Evolutionary conservation across 1,284 basidiomycete genomes (phyloP), one percentile per base, ranked within the genome.

Genomic region (Cutaneotrichosporon mucoides): DNA sequence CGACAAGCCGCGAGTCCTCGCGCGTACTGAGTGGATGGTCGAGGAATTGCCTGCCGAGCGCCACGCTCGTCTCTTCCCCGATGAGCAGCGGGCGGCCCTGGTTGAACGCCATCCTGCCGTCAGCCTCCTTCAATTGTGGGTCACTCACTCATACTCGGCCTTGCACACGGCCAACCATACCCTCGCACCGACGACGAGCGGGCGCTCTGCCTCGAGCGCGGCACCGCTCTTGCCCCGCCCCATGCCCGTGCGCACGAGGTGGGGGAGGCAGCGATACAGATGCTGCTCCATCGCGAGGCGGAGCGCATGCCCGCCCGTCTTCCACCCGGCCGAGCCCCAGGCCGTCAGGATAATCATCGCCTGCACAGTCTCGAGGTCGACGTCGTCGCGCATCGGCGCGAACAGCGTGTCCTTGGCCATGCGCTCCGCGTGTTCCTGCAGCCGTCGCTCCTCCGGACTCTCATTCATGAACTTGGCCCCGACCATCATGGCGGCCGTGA

Each of bases 201-300:
- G 84, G 41, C 84, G 83, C 67, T 94, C 91, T 68, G 86, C 87
- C 41, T 80, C 55, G 76, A 79, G 61, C 83, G 83, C 40, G 78
- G 64, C 60, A 0, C 56, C 73, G 1, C 74, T 76, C 72, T 88
- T 88, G 48, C 81, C 81, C 10, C 81, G 79, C 61, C 82, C 82
- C 80, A 84, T 83, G 74, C 91, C 90, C 37, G 87, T 83, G 66
- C 84, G 84, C 24, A 85, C 79, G 35, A 94, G 79, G 68, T 83
- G 84, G 4, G 89, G 89, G 85, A 91, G 90, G 45, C 89, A 89
- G 72, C 88, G 88, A 74, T 92, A 89, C 81, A 93, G 83, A 42
- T 88, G 89, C 53, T 92, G 80, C 70, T 94, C 91, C 83, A 92
- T 86, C 15, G 89, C 91, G 87, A 94, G 92, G 49, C 91, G 84